Evolutionary conservation across 208 protist species (phyloP), one percentile per base, ranked within the genome.

Genomic region (Strigomonas galati): DNA sequence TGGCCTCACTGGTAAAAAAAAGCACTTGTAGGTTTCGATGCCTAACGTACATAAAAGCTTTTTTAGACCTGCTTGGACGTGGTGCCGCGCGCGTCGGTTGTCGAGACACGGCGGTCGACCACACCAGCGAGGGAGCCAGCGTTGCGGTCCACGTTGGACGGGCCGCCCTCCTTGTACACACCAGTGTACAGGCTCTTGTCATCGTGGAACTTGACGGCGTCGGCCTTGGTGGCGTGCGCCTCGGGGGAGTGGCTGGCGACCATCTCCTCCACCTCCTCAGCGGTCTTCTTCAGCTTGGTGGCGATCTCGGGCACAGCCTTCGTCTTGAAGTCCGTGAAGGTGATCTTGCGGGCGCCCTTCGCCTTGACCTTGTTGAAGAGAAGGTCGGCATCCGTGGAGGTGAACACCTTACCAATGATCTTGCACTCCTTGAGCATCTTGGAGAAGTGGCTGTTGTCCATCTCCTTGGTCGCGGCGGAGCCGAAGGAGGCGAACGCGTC

Each of bases 381-480:
- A 37, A 96, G 68, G 60, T 96, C 91, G 64, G 91, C 91, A 48
- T 94, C 88, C 14, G 91, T 96, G 27, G 74, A 78, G 30, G 88
- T 96, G 69, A 96, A 96, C 56, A 30, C 53, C 74, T 96, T 96
- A 64, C 85, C 85, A 48, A 96, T 91, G 73, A 96, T 89, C 72
- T 93, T 94, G 63, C 64, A 73, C 68, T 96, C 91, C 85, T 94
- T 94, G 44, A 93, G 79, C 86, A 96, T 93, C 78, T 96, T 96
- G 71, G 85, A 82, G 74, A 93, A 96, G 78, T 93, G 84, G 58
- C 74, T 75, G 74, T 96, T 96, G 75, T 93, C 85, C 88, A 96
- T 96, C 28, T 96, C 88, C 72, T 91, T 92, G 5, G 82, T 78
- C 26, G 87, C 71, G 12, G 85, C 91, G 28, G 75, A 69, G 67